phyloP scores from a whole-genome alignment of 169 alveolate genomes.

The Cryptosporidium bovis region DNA sequence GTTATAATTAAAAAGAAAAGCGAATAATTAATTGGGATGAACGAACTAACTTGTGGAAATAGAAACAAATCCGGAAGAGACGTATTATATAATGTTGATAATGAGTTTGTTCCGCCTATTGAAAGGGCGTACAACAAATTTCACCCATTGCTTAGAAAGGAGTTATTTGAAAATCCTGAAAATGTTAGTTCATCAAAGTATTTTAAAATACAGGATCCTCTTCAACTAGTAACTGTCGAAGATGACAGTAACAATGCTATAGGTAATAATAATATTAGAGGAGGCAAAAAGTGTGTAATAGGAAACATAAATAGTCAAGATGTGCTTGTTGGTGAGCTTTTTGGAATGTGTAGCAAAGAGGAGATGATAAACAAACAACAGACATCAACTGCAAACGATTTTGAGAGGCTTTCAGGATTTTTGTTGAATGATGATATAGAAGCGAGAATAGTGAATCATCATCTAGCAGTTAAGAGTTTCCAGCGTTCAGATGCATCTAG shows the following conservation, averaged over 20 bases:
- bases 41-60: slow-evolving; percentile 10
- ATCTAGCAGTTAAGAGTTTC: slow-evolving; percentile 83
- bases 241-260: not conserved
- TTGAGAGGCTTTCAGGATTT: slow-evolving; percentile 80
- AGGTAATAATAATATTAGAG: too few relatives aligned
- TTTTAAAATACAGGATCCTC: slow-evolving; percentile 61
- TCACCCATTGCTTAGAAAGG: slow-evolving; percentile 45
- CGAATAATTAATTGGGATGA: not conserved
- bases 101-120: slow-evolving; percentile 48
- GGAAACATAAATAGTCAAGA: slow-evolving; percentile 10
- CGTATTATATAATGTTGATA: slow-evolving; percentile 8
- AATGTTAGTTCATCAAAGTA: not conserved
- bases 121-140: not conserved
- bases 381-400: slow-evolving; percentile 85
- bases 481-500: slow-evolving; percentile 88
- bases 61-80: slow-evolving; percentile 54
- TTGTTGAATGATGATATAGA: slow-evolving; percentile 77
- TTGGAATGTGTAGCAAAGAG: slow-evolving; percentile 84
- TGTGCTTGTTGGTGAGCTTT: slow-evolving; percentile 80
- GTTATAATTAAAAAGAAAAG: too few relatives aligned
- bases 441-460: slow-evolving; percentile 82
- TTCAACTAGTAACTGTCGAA: slow-evolving; percentile 6
- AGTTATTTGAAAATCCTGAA: slow-evolving; percentile 31
- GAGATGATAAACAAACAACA: slow-evolving; percentile 83
- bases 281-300: too few relatives aligned